Percentiles rank a stretch among this genome's conserved stretches.
These are phyloP conservation scores for Plenodomus tracheiphilus DNA, from an alignment of 2,329 filamentous ascomycete genomes.

Conservation along the genomic window DNA sequence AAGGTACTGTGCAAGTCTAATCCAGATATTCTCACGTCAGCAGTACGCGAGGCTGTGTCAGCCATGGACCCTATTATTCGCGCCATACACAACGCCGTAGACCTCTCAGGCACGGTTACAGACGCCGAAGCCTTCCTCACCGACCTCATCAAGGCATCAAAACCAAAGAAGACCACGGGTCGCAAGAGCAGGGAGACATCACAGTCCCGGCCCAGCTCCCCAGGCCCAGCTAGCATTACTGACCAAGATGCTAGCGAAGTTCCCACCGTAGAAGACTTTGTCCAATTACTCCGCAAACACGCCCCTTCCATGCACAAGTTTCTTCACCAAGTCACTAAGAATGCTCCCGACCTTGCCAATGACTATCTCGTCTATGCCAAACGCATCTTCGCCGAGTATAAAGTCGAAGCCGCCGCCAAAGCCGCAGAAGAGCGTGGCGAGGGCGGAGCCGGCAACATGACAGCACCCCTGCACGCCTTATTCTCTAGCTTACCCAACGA, in stretches of 20 bases:
- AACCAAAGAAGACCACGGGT: slow-evolving; percentile 42
- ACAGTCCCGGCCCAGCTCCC: slow-evolving; percentile 25
- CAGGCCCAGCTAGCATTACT: slow-evolving; percentile 26
- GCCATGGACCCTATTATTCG: slow-evolving; percentile 78
- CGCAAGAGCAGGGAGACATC: slow-evolving; percentile 24
- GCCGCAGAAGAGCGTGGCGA: slow-evolving; percentile 23
- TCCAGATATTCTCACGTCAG: slow-evolving; percentile 73
- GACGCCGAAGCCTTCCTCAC: slow-evolving; percentile 70
- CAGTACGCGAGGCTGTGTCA: slow-evolving; percentile 65
- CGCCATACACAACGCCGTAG: slow-evolving; percentile 69
- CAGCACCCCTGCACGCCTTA: slow-evolving; percentile 45
- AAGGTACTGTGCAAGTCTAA: slow-evolving; percentile 67
- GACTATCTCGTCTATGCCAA: slow-evolving; percentile 66
- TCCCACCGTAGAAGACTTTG: slow-evolving; percentile 72
- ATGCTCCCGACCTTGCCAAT: slow-evolving; percentile 66
- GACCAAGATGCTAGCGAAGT: slow-evolving; percentile 25
- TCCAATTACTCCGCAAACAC: slow-evolving; percentile 67
- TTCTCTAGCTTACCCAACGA: slow-evolving; percentile 53
- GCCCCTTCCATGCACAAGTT: slow-evolving; percentile 68
- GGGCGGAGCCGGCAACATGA: slow-evolving; percentile 49
- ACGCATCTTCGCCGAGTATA: slow-evolving; percentile 61
- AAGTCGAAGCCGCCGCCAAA: slow-evolving; percentile 26
- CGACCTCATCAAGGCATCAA: slow-evolving; percentile 66
- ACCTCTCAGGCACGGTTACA: slow-evolving; percentile 69
- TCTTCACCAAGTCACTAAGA: slow-evolving; percentile 69